phyloP scores from a whole-genome alignment of 441 rosid genomes.

The Adansonia grandidieri region DNA sequence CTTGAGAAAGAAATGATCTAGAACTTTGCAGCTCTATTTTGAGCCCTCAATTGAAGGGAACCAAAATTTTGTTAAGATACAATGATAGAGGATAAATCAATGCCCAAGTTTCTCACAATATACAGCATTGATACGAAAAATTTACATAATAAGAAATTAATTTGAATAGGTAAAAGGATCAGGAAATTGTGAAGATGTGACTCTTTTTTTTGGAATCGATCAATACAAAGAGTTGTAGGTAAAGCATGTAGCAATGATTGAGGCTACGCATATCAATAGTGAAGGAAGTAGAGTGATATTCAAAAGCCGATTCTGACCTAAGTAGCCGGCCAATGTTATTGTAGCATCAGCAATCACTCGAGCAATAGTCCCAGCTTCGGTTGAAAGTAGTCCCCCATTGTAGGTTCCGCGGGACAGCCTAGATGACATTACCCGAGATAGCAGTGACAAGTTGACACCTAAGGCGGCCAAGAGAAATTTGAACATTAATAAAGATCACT shows the following conservation, averaged over 20 bases:
- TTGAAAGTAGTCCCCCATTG: slow-evolving; percentile 95
- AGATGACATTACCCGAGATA: slow-evolving; percentile 96
- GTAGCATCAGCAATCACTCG: slow-evolving; percentile 93
- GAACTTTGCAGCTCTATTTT: slow-evolving; percentile 1
- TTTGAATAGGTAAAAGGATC: slow-evolving; percentile 19
- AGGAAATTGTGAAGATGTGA: slow-evolving; percentile 8
- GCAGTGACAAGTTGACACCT: slow-evolving; percentile 75
- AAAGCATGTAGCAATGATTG: slow-evolving; percentile 81
- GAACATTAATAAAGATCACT: neutral
- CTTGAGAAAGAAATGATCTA: too few species aligned
- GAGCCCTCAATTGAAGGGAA: slow-evolving; percentile 6
- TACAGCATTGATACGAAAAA: neutral
- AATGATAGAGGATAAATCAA: slow-evolving; percentile 27
- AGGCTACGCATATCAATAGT: slow-evolving; percentile 65
- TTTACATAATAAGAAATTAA: neutral
- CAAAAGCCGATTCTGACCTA: slow-evolving; percentile 70
- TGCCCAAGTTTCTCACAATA: slow-evolving; percentile 21
- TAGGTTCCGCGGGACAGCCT: slow-evolving; percentile 95
- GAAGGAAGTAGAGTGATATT: slow-evolving; percentile 90
- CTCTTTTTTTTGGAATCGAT: slow-evolving; percentile 19
- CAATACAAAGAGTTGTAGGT: slow-evolving; percentile 96
- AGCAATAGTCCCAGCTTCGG: slow-evolving; percentile 97
- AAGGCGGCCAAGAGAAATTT: slow-evolving; percentile 15
- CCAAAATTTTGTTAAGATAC: slow-evolving; percentile 23
- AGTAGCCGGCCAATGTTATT: slow-evolving; percentile 85